Percentiles rank a stretch among this genome's conserved stretches.
Conservation (phyloP, 176 grass and related monocot species). For the Rhipidocladum racemiflorum region DNA sequence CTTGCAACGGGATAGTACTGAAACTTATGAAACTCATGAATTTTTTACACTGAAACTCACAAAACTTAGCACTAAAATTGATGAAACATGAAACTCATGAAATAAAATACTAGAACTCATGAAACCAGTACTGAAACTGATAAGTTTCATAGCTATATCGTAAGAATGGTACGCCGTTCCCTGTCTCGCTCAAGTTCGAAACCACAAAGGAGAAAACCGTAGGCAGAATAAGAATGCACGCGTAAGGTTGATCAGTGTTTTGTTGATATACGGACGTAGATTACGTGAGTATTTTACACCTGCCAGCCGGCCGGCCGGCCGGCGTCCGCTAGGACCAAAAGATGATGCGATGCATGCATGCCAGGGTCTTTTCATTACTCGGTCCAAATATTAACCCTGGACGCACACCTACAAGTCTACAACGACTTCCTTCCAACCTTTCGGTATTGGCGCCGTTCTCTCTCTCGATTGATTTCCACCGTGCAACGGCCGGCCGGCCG, state of each 20-base stretch:
- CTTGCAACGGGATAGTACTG: no score
- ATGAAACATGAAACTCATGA: no score
- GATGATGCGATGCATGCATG: background rate
- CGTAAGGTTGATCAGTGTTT: background rate
- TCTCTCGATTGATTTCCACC: conserved; percentile 1
- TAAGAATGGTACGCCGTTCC: no score
- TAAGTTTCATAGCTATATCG: no score
- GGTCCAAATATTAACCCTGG: background rate
- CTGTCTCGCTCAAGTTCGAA: no score
- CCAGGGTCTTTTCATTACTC: background rate
- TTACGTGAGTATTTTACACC: background rate
- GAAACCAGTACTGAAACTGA: no score
- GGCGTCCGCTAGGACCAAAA: background rate
- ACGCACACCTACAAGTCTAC: background rate
- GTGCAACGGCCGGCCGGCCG: background rate
- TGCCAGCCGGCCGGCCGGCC: conserved; percentile 5
- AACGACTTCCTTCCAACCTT: background rate
- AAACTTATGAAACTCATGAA: no score
- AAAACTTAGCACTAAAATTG: no score
- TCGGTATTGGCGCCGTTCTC: no score
- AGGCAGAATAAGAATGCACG: background rate
- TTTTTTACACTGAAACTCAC: no score
- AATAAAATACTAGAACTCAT: no score
- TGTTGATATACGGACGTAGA: background rate
- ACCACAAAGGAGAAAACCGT: background rate